Percentiles rank a stretch among this genome's conserved stretches.
Conservation (phyloP, 192 early-diverging fungal genomes). For the Coemansia sp. region DNA sequence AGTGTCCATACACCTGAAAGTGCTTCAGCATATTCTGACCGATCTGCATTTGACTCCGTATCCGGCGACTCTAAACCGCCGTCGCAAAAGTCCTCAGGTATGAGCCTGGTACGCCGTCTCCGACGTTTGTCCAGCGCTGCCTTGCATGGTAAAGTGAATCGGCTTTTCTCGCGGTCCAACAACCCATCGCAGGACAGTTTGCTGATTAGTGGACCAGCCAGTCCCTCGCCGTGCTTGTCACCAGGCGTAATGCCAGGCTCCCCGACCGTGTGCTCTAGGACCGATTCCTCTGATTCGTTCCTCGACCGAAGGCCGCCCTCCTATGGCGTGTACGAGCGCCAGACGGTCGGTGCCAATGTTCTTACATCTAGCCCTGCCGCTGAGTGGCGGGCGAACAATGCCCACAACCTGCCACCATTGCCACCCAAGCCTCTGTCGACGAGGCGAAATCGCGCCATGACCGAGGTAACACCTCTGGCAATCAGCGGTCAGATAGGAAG, state of each 20-base stretch:
- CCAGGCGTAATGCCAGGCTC: conserved; percentile 3
- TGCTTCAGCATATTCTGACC: conserved; percentile 35
- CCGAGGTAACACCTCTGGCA: conserved; percentile 36
- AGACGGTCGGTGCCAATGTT: conserved; percentile 1
- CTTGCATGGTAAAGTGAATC: conserved; percentile 46
- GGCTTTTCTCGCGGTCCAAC: conserved; percentile 37
- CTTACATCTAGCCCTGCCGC: conserved; percentile 12
- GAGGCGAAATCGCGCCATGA: conserved; percentile 39
- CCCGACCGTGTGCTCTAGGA: conserved; percentile 5
- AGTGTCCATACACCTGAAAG: conserved; percentile 35
- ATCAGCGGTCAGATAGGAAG: conserved; percentile 18
- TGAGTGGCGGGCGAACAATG: conserved; percentile 21
- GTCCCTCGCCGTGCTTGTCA: conserved; percentile 21
- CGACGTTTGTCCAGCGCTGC: conserved; percentile 49
- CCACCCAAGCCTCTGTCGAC: conserved; percentile 28
- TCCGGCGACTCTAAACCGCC: conserved; percentile 44
- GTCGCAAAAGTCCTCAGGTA: conserved; percentile 45
- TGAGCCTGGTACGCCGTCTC: conserved; percentile 44
- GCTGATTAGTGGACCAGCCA: conserved; percentile 13
- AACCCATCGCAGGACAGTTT: conserved; percentile 51
- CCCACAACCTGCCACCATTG: conserved; percentile 16
- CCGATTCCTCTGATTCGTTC: neutral
- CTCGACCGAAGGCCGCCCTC: neutral
- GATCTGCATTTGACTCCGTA: conserved; percentile 27
- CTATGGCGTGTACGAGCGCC: conserved; percentile 1